Evolutionary conservation across 208 protist genomes (phyloP), one percentile per base, ranked within the genome.

Genomic region (Balamuthia mandrillaris): DNA sequence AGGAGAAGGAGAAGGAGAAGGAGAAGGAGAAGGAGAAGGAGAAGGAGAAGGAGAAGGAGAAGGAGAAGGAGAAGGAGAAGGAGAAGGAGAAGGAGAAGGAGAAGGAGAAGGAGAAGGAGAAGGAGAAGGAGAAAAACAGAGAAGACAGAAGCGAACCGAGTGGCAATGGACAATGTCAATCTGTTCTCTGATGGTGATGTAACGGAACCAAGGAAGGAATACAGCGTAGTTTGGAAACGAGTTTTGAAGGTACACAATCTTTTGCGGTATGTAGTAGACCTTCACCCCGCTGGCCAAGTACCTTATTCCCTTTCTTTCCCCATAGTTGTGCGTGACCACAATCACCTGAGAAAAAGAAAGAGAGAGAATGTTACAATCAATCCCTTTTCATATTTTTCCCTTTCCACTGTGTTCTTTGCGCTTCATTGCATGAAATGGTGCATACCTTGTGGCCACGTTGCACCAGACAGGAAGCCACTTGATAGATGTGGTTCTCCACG

Each of bases 401-500:
- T 54, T 54, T 54, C 14, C 14, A 54, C 21, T 54, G 18, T 14
- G 14, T 14, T 14, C 14, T 54, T 54, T 18, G 24, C 24, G 56
- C 10, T 63, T 29, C 16, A 6, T 6, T 14, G 44, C 39, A 61
- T 6, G 51, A 88, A 31, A 33, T 3, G 41, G 24, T 7, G 16
- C 14, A 31, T 44, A 93, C 95, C 85, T 98, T 98, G 87, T 99
- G 97, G 3, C 97, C 97, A 24, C 93, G 85, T 41, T 95, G 89
- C 66, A 98, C 96, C 10, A 99, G 88, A 87, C 96, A 98, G 58
- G 98, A 95, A 7, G 95, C 90, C 10, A 99, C 87, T 86, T 97
- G 96, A 92, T 98, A 99, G 54, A 98, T 95, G 94, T 99, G 97
- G 47, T 94, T 95, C 91, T 99, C 98, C 6, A 99, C 97, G 56